A percentile compares a stretch with the other conserved stretches of the same genome.
Conservation (phyloP, 208 protist genomes). For the Trypanosoma cruzi region DNA sequence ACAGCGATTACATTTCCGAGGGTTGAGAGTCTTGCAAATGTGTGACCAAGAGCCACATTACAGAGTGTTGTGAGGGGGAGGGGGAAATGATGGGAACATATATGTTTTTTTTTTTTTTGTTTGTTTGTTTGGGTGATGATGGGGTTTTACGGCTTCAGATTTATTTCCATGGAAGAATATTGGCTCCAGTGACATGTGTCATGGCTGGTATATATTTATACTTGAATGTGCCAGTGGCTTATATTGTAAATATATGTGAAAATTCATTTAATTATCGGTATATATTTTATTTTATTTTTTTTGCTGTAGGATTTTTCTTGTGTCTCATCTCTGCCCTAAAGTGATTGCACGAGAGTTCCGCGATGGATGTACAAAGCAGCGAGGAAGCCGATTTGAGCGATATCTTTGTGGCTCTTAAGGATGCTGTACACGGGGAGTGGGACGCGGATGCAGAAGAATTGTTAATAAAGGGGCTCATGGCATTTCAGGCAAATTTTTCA, state of each 20-base stretch:
- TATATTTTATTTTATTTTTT: not conserved
- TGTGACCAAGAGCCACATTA: not conserved
- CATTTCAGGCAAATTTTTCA: conserved; percentile 41
- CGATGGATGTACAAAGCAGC: conserved; percentile 28
- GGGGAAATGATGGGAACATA: not conserved
- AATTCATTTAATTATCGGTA: too few species aligned
- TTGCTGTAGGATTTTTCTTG: conserved; percentile 4
- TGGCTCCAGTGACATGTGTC: not conserved
- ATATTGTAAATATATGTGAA: not conserved
- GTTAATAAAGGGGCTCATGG: conserved; percentile 43
- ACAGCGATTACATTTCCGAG: conserved; percentile 53
- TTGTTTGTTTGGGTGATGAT: not conserved
- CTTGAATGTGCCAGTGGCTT: not conserved
- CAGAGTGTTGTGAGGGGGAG: not conserved
- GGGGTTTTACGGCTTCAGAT: not conserved
- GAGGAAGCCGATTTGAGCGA: conserved; percentile 24
- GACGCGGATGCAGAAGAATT: conserved; percentile 45
- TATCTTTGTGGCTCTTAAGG: conserved; percentile 28
- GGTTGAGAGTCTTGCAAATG: conserved; percentile 12
- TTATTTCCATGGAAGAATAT: not conserved
- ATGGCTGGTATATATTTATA: not conserved
- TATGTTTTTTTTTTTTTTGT: not conserved
- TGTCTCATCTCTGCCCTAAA: not conserved
- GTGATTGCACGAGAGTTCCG: not conserved
- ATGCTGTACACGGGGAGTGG: conserved; percentile 37